Conservation (phyloP, 352 stramenopile species). For the Phytopythium mirpurense region DNA sequence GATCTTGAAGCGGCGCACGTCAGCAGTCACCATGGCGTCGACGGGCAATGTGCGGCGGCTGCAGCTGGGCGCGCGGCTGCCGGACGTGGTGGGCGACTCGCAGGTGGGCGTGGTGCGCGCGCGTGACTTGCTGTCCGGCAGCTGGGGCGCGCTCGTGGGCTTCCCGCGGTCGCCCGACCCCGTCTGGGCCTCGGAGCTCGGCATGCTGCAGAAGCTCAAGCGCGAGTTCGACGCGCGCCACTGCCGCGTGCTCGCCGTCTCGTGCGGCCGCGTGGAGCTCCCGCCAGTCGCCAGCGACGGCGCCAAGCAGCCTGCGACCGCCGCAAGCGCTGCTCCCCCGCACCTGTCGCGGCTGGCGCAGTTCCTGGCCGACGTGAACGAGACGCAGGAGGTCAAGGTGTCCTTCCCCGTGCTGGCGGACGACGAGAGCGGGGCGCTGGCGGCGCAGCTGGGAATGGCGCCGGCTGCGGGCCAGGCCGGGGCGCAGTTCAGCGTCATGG, state of each 20-base stretch:
- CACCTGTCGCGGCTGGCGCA: slow-evolving; percentile 15
- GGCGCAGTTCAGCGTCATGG: slow-evolving; percentile 52
- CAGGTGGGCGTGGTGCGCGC: slow-evolving; percentile 65
- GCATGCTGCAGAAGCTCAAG: slow-evolving; percentile 75
- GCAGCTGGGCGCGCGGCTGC: slow-evolving; percentile 65
- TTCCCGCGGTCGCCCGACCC: slow-evolving; percentile 72
- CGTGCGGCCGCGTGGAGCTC: slow-evolving; percentile 5
- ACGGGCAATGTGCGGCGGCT: slow-evolving; percentile 30
- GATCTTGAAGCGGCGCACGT: too few species aligned
- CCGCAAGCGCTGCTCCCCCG: slow-evolving; percentile 11
- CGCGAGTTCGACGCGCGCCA: slow-evolving; percentile 75
- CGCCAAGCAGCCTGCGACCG: too few species aligned
- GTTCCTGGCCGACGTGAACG: slow-evolving; percentile 73
- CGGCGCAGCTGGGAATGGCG: slow-evolving; percentile 27
- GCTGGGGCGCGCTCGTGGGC: slow-evolving; percentile 62
- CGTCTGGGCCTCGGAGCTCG: slow-evolving; percentile 74
- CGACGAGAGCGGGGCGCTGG: slow-evolving; percentile 46
- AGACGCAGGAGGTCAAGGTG: slow-evolving; percentile 76
- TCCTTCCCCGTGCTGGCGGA: slow-evolving; percentile 69
- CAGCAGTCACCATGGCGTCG: slow-evolving; percentile 10
- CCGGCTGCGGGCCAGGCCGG: slow-evolving; percentile 49
- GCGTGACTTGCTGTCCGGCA: slow-evolving; percentile 68
- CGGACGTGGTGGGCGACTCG: slow-evolving; percentile 62
- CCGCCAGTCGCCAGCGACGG: slow-evolving; percentile 17
- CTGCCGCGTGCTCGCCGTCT: slow-evolving; percentile 53